Base-by-base conservation (phyloP, 306 rosid genomes). In the Sophora flavescens region DNA sequence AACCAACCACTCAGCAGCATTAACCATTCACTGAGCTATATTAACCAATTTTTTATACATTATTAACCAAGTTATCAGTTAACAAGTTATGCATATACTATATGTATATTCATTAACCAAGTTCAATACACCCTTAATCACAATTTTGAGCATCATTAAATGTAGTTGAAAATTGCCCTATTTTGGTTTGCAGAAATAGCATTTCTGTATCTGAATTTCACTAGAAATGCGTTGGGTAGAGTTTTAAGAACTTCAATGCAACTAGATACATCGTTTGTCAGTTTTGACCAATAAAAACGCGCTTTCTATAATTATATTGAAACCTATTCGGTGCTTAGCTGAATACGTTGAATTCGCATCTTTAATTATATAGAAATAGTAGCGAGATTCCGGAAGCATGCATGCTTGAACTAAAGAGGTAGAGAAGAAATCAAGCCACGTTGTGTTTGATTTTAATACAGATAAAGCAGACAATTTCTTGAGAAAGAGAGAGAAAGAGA, bases 401-500 rank as follows among this genome's bases (percentile, higher is more conserved):
- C 4, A 10, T 70, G 42, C 7, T 4, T 48, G 8, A 30, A 53
- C 8, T 22, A n/a, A 2, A 36, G 15, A 22, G 56, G 44, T 5
- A 57, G 69, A 42, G 6, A 39, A 22, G 14, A 44, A 41, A 4
- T 18, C n/a, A 32, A 30, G 50, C 9, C 51, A 47, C 16, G 45
- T 17, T 2, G 44, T 26, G 28, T 42, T 14, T 2, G 12, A 52
- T 33, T 64, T 47, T 12, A 58, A 56, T 65, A 52, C 72, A 50
- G 15, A 16, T 11, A 35, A 41, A 63, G 45, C 33, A 64, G 66
- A 72, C 18, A 64, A 59, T 5, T 33, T 70, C 17, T 77, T 45
- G 36, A 68, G 76, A 60, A 28, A 45, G 17, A 51, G 50, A 22
- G 18, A 35, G n/a, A 68, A 50, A 73, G 68, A 74, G 72, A 83